Evolutionary conservation across 2,329 filamentous ascomycete species (phyloP).

Genomic region (Fusarium sp.): DNA sequence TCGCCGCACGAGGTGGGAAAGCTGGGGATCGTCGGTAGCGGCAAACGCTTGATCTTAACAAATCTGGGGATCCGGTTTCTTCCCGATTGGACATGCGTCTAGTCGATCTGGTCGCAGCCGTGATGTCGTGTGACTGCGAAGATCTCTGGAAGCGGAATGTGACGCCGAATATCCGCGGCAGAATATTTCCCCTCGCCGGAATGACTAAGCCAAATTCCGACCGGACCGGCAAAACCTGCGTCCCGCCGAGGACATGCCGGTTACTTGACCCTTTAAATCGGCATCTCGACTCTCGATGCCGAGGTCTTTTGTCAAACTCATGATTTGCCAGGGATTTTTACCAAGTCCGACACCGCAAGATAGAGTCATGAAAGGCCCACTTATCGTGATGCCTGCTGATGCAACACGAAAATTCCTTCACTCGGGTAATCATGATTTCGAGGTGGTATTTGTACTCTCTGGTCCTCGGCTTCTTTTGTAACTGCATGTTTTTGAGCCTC

Average conservation of each 20-base stretch:
- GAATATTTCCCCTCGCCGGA: conserved; percentile 19
- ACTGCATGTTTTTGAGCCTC: background rate
- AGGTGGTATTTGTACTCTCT: background rate
- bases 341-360: conserved; percentile 29
- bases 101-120: background rate
- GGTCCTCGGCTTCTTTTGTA: background rate
- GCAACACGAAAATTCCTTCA: background rate
- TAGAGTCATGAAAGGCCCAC: conserved; percentile 10
- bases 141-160: background rate
- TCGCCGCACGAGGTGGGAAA: background rate
- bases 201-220: conserved; percentile 31
- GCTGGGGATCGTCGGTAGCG: background rate
- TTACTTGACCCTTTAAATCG: conserved; percentile 14
- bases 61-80: conserved; percentile 14
- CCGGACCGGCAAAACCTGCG: background rate
- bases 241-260: conserved; percentile 27
- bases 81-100: conserved; percentile 24
- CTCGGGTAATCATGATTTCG: background rate
- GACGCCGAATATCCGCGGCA: conserved; percentile 26
- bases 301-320: background rate
- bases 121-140: conserved; percentile 29
- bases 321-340: background rate
- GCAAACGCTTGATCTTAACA: background rate
- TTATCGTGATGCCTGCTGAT: conserved; percentile 1
- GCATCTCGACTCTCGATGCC: conserved; percentile 7